phyloP scores from a whole-genome alignment of 495 filamentous ascomycete species.

The Penicillium lagena region DNA sequence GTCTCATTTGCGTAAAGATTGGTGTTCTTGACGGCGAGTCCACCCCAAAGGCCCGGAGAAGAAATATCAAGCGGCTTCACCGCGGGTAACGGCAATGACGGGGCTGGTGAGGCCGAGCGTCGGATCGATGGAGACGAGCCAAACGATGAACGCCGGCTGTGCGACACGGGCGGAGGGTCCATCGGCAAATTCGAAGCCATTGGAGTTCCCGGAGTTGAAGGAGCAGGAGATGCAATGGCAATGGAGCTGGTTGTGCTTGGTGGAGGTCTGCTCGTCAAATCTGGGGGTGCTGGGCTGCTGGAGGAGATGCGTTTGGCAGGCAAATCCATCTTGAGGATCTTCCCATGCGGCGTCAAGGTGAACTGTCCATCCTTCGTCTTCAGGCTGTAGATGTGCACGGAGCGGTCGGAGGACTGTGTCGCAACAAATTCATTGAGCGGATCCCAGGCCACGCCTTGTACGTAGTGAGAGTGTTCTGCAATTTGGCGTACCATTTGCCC shows the following conservation, averaged over 20 bases:
- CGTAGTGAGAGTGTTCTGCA: constrained; percentile 97
- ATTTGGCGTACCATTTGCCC: constrained; percentile 92
- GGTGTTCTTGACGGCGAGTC: constrained; percentile 70
- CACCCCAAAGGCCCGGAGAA: constrained; percentile 55
- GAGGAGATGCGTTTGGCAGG: constrained; percentile 85
- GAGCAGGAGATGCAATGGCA: constrained; percentile 71
- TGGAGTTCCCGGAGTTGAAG: constrained; percentile 93
- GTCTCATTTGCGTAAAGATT: constrained; percentile 97
- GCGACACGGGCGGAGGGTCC: constrained; percentile 90
- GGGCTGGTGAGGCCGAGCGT: constrained; percentile 89
- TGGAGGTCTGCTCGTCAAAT: constrained; percentile 53
- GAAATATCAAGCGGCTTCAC: constrained; percentile 93
- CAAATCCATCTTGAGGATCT: constrained; percentile 81
- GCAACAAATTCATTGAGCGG: constrained; percentile 97
- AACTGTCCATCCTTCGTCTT: constrained; percentile 97
- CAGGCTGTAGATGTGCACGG: constrained; percentile 92
- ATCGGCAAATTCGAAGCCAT: constrained; percentile 85
- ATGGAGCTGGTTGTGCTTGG: constrained; percentile 52
- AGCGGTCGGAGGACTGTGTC: constrained; percentile 95
- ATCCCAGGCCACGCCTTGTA: constrained; percentile 98
- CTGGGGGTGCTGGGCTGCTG: constrained; percentile 87
- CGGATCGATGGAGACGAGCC: constrained; percentile 80
- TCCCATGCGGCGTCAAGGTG: constrained; percentile 70
- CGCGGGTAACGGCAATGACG: constrained; percentile 88
- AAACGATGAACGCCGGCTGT: constrained; percentile 91